Base-by-base conservation (phyloP, 2,329 filamentous ascomycete genomes). In the Sporothrix brasiliensis region DNA sequence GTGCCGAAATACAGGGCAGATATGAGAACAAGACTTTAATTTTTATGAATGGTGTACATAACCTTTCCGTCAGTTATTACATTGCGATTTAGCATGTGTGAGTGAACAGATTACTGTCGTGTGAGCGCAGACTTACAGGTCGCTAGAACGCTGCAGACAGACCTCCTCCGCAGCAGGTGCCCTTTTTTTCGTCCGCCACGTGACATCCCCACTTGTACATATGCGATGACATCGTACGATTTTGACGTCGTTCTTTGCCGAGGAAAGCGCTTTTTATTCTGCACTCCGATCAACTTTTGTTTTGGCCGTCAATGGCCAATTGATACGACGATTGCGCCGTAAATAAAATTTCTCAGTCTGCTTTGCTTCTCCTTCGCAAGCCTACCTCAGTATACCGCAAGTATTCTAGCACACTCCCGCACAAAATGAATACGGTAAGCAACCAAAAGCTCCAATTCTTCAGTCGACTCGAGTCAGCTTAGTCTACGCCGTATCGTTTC, bases 381-480 rank as follows among this genome's bases (percentile, higher is more conserved):
- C 16, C 58, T 47, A 24, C 58, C 39, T 14, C 39, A 24, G n/a
- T 27, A 14, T 63, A 14, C 34, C 56, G 30, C 19, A 52, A 61
- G 44, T 52, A 66, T 54, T n/a, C 52, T 52, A 34, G 13, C 67
- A 61, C 41, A 50, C 6, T 39, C n/a, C 56, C 58, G 21, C 13
- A 56, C 34, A 70, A 39, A 41, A 74, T 74, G 73, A 73, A 73
- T 66, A 74, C 72, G 39, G 72, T 74, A 68, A 71, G 68, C 67
- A 47, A 50, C 24, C 50, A 24, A 14, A 21, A 63, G 58, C 58
- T 47, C 7, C 14, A 13, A 4, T 13, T 34, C 6, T 34, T 9
- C 34, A 7, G 34, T 16, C 52, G 19, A 39, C 16, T 52, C 14
- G 24, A 65, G 41, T 13, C 50, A 9, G 50, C 50, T 10, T n/a